Percentiles rank a stretch among this genome's conserved stretches.
phyloP scores from a whole-genome alignment of 2,329 filamentous ascomycete species.

The Hypoxylon sp. region DNA sequence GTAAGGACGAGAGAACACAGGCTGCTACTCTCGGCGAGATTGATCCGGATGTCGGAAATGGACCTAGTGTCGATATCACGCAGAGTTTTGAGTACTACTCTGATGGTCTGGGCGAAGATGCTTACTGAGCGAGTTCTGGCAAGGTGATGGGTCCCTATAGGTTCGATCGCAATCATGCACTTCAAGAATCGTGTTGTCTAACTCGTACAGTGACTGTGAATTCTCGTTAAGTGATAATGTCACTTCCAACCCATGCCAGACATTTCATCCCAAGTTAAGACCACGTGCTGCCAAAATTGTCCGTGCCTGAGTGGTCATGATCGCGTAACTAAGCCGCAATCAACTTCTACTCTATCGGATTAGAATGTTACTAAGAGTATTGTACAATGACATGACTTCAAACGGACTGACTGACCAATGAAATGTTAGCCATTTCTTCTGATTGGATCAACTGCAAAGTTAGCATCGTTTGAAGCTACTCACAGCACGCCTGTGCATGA shows the following conservation, averaged over 20 bases:
- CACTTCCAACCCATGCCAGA: background rate
- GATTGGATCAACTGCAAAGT: constrained; percentile 24
- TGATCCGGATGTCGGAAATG: constrained; percentile 45
- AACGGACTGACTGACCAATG: constrained; percentile 18
- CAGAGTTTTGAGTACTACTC: constrained; percentile 51
- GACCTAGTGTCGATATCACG: constrained; percentile 36
- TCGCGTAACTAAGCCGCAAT: constrained; percentile 6
- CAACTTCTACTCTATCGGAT: background rate
- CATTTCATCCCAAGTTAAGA: constrained; percentile 7
- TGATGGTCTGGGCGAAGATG: constrained; percentile 46
- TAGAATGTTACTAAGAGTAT: background rate
- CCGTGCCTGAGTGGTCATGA: background rate
- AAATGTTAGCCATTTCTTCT: constrained; percentile 9
- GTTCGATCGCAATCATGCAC: background rate
- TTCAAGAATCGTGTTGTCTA: background rate
- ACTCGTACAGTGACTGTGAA: background rate
- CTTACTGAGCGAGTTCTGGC: constrained; percentile 2
- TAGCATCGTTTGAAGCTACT: constrained; percentile 17
- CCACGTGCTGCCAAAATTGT: background rate
- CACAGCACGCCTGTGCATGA: constrained; percentile 24
- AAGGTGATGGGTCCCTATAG: background rate
- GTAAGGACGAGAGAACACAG: background rate
- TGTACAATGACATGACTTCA: background rate
- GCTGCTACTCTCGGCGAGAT: constrained; percentile 21
- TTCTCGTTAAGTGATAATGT: background rate